Base-by-base conservation (phyloP, 176 grass and related monocot species). In the Dactylis glomerata region DNA sequence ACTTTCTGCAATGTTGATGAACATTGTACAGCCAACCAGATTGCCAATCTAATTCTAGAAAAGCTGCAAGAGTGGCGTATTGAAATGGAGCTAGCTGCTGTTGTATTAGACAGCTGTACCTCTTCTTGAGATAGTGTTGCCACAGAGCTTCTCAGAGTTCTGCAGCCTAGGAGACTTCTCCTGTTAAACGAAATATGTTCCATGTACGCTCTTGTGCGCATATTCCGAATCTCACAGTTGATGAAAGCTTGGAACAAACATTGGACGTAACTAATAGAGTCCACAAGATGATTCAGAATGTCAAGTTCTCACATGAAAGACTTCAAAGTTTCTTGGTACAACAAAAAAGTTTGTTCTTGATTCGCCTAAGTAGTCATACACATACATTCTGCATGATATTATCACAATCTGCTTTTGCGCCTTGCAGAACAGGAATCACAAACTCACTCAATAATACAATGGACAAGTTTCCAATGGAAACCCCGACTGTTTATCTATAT, bases 381-480 rank as follows among this genome's bases (percentile, higher is more conserved):
- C 84, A 17, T 95, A 90, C 84, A 98, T 49, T 93, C 93, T 77
- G 93, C 89, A 30, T 98, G 93, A 77, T 92, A 95, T 47, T 93
- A 93, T 75, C 89, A 98, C 49, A 89, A 93, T 73, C 91, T 90
- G 28, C 87, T 98, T 78, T 44, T 70, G 63, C 85, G 80, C 44
- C 55, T 98, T 33, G 89, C 89, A 86, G 92, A 95, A 88, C 87
- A 90, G 55, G 91, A 98, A 75, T 59, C 85, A 0, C 83, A 90
- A 93, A 98, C 51, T 93, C 90, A 22, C 57, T 98, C 50, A 95
- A 98, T 77, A 86, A 98, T 84, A 85, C 87, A 50, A 88, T 95
- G 81, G 93, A 92, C 61, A 98, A 98, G 84, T 98, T 95, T 46
- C 89, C 91, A 24, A 84, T 90, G 56, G 91, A 91, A 78, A 87